Percentiles rank a stretch among this genome's conserved stretches.
Conservation (phyloP, 2,329 filamentous ascomycete species). For the Cladosporium sp. region DNA sequence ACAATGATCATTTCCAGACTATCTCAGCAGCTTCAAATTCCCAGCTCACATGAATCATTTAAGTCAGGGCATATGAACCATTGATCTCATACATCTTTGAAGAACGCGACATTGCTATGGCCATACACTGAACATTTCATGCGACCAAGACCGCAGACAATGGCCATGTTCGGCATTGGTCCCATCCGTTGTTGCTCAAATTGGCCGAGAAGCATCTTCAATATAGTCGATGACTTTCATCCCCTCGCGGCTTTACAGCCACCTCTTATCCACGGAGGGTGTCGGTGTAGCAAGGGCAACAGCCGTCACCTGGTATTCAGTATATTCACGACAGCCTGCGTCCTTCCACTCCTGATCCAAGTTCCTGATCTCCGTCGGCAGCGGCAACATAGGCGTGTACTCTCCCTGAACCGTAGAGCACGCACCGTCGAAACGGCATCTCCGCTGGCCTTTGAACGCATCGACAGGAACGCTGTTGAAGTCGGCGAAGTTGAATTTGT, state of each 20-base stretch:
- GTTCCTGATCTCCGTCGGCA: constrained; percentile 8
- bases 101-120: too few relatives aligned
- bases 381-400: constrained; percentile 8
- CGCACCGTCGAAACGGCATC: neutral
- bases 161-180: too few relatives aligned
- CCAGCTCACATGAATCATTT: neutral
- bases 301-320: neutral
- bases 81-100: too few relatives aligned
- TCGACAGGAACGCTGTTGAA: neutral
- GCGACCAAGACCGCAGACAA: too few relatives aligned
- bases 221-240: neutral
- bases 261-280: neutral
- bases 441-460: neutral
- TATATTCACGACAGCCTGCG: neutral
- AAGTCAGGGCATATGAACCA: neutral
- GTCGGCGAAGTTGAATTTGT: constrained; percentile 13
- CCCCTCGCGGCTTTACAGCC: neutral
- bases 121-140: too few relatives aligned
- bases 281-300: neutral
- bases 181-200: too few relatives aligned
- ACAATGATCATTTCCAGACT: neutral
- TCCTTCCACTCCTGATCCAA: constrained; percentile 9
- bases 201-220: neutral
- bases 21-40: neutral
- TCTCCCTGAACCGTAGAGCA: neutral